Base-by-base conservation (phyloP, 2,329 filamentous ascomycete genomes). In the Ophiostoma perfectum region DNA sequence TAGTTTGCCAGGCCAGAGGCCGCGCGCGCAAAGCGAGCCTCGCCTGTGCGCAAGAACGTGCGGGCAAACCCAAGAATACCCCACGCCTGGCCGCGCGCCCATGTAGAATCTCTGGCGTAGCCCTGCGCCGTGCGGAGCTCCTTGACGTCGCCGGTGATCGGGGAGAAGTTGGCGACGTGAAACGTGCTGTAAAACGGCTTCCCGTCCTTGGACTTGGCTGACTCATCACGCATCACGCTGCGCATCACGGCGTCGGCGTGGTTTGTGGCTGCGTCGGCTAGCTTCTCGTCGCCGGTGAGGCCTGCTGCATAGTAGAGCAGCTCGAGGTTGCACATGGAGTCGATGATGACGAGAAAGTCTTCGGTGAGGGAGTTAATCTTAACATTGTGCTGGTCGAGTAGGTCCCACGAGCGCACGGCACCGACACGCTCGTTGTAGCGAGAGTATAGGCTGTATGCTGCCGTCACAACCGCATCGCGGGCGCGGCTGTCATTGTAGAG, bases 21-120 rank as follows among this genome's bases (percentile, higher is more conserved):
- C 0, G 81, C 80, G 0, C 80, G 73, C 0, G 84, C 74, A 65
- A 83, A 84, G 1, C 76, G 75, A 0, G 68, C 27, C 0, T 82
- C 78, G 11, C 78, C 78, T 0, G 82, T 84, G 81, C 81, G 84
- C 44, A 74, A 73, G 67, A 81, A 84, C 0, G 81, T 80, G 70
- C 84, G 82, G 0, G 82, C 78, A 65, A 82, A 84, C 0, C 82
- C 82, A 16, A 83, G 74, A 16, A 84, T 80, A 0, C 77, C 79
- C 82, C 83, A 85, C 0, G 81, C 82, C 67, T 85, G 83, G 1
- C 83, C 83, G 12, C 83, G 78, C 4, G 80, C 78, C 83, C 83
- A 85, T 0, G 81, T 83, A 0, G 81, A 84, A 18, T 76, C 73
- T 45, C 80, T 79, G 0, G 74, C 71, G 70, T 80, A 81, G 0